Evolutionary conservation across 306 rosid species (phyloP), one percentile per base, ranked within the genome.

Genomic region (Vachellia collinsii): DNA sequence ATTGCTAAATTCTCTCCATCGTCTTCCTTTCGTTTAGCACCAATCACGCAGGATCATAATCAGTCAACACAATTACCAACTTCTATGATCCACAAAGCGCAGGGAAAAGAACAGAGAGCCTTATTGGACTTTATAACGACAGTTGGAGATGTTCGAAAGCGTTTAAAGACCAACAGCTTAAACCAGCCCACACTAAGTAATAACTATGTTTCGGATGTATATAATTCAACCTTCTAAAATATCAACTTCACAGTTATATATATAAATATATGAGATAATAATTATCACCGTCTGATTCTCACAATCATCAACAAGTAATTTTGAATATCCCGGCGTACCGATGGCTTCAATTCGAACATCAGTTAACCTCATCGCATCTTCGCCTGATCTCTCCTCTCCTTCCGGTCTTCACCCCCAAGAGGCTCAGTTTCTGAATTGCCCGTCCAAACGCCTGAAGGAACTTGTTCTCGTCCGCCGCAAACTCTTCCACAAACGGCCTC

Each of bases 361-460:
- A 94, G 80, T 94, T 94, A 69, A 92, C 67, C 67, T 85, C 91
- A 80, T 94, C 98, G 72, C 98, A 94, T 76, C 97, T 85, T 68
- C 88, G 93, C 58, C 98, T 86, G 81, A 94, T 92, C 88, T 94
- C 97, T 23, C 98, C 98, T 23, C 25, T 81, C 65, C 87, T 81
- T 19, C 97, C 97, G 0, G 97, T 91, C 39, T 86, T 53, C 12
- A 94, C 87, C 2, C 89, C 87, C 58, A 87, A 74, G 19, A 86
- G 72, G 62, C 98, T 85, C 16, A 94, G 86, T 90, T 94, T 94
- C 90, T 86, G 90, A 93, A 94, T 94, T 11, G 94, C 90, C 10
- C 42, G 70, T 1, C 88, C 82, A 80, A 94, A 94, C 0, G 83
- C 98, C 75, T 54, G 46, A 68, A 94, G 91, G 82, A 94, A 94